Percentiles rank a stretch among this genome's conserved stretches.
phyloP scores from a whole-genome alignment of 2,329 filamentous ascomycete species.

The Fusarium annulatum region DNA sequence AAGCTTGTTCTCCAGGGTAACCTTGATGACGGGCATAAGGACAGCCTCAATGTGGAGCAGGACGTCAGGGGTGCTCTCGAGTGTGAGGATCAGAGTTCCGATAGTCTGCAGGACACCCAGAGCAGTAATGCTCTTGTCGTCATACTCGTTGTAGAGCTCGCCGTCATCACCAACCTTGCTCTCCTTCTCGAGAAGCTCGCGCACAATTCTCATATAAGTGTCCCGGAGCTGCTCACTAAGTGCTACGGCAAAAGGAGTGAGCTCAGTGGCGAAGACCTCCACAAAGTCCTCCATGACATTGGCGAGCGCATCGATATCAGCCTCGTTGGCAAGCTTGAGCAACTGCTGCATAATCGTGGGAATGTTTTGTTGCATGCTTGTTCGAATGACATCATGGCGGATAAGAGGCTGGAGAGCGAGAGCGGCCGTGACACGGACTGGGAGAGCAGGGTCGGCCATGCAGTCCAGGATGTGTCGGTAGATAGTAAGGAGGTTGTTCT shows the following conservation, averaged over 20 bases:
- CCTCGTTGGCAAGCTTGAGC: constrained; percentile 95
- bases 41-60: constrained; percentile 94
- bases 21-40: constrained; percentile 95
- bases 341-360: constrained; percentile 99
- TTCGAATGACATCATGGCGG: constrained; percentile 91
- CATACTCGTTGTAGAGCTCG: constrained; percentile 88
- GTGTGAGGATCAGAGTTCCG: constrained; percentile 92
- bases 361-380: constrained; percentile 97
- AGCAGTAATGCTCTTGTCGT: constrained; percentile 98
- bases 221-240: constrained; percentile 95
- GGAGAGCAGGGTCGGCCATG: constrained; percentile 93
- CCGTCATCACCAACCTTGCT: constrained; percentile 80
- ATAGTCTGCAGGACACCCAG: constrained; percentile 97
- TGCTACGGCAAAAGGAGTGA: constrained; percentile 96
- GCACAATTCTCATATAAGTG: constrained; percentile 93
- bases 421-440: constrained; percentile 92
- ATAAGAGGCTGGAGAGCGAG: constrained; percentile 95
- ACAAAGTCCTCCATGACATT: constrained; percentile 99
- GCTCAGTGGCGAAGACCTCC: constrained; percentile 95
- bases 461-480: constrained; percentile 97
- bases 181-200: constrained; percentile 90
- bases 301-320: constrained; percentile 94
- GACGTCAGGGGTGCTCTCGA: constrained; percentile 97
- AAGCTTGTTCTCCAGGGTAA: constrained; percentile 97
- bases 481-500: constrained; percentile 93